Evolutionary conservation across 139 green algal species (phyloP).

Genomic region (Spirogloea muscicola): DNA sequence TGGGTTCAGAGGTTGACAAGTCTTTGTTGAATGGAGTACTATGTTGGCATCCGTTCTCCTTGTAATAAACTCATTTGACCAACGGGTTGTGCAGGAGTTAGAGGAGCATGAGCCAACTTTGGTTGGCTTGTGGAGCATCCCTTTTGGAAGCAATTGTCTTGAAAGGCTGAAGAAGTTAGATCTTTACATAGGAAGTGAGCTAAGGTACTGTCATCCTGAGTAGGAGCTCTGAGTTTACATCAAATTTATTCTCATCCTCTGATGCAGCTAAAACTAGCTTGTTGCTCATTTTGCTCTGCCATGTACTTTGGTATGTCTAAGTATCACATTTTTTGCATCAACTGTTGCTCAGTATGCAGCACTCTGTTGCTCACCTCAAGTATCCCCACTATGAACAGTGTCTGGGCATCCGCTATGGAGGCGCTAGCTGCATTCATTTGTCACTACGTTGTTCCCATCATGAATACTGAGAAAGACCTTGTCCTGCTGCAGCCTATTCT

Average conservation of each 20-base stretch:
- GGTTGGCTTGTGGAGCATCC: constrained; percentile 36
- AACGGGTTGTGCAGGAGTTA: constrained; percentile 44
- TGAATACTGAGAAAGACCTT: background rate
- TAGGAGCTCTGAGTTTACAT: background rate
- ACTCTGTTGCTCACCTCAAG: background rate
- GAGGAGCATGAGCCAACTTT: constrained; percentile 37
- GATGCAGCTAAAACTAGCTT: background rate
- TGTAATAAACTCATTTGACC: too few species aligned
- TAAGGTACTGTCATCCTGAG: constrained; percentile 6
- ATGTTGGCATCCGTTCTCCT: too few species aligned
- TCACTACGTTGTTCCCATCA: constrained; percentile 31
- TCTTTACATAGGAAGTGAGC: constrained; percentile 5
- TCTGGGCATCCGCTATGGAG: constrained; percentile 44
- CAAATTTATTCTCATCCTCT: background rate
- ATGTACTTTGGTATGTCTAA: background rate
- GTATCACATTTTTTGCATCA: constrained; percentile 19
- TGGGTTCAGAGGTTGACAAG: too few species aligned
- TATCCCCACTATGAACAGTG: background rate
- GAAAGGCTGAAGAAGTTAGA: constrained; percentile 36
- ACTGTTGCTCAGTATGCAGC: background rate
- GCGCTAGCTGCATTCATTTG: constrained; percentile 43
- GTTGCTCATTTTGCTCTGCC: background rate
- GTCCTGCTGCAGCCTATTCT: constrained; percentile 34
- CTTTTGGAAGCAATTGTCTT: constrained; percentile 42
- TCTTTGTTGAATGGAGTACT: too few species aligned